Evolutionary conservation across 306 rosid genomes (phyloP), one percentile per base, ranked within the genome.

Genomic region (Acacia crassicarpa): DNA sequence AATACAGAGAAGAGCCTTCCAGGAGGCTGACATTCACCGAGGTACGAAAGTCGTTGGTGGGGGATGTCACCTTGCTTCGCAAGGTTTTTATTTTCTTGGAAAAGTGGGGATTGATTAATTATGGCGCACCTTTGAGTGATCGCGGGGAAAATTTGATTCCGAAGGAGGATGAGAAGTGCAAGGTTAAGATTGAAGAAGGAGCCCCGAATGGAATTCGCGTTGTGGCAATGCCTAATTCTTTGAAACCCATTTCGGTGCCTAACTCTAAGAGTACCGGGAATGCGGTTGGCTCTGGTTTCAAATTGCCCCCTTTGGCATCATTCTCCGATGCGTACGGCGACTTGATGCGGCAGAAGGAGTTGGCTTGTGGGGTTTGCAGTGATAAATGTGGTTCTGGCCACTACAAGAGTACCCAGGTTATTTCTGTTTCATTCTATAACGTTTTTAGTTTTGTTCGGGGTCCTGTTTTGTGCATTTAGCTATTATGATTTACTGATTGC

Each of bases 11-110:
- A 81, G 98, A 93, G 5, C 98, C 99, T 53, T 84, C 92, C 20
- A 89, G 93, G 85, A 92, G 83, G 84, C 96, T 95, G 80, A 84
- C 91, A 0, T 95, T 95, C 91, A 93, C 98, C 35, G 98, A 93
- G 76, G 90, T 93, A 12, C 85, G 98, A 0, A 95, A 92, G 69
- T 93, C 96, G 1, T 83, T 95, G 53, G 98, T 95, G 19, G 99
- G 98, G 8, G 99, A 95, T 84, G 91, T 92, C 83, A 83, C 86
- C 23, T 81, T 91, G 85, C 90, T 95, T 22, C 88, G 62, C 83
- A 95, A 92, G 92, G 96, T 91, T 4, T 95, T 95, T 83, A 38
- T 30, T n/a, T 91, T 87, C 78, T 72, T 93, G 82, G 94, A 95
- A 69, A 82, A 80, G 11, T 92, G 97, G 91, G 98, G 98, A 3